Conservation (phyloP, 2,329 filamentous ascomycete species). For the Leptodontidium sp. region DNA sequence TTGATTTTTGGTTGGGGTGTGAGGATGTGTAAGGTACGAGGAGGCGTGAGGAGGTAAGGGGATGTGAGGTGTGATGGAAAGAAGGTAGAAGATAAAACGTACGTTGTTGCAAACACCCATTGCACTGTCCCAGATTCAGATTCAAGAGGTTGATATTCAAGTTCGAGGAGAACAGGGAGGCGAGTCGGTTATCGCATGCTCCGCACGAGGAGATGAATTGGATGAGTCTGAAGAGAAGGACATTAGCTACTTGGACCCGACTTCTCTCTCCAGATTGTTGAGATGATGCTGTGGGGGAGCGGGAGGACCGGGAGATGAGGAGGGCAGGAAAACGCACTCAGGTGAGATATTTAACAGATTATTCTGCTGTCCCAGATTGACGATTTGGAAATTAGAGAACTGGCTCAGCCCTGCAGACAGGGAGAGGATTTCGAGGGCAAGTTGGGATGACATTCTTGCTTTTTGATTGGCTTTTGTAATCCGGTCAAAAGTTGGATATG, state of each 20-base stretch:
- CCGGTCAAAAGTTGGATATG: too few species aligned
- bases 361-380: slow-evolving; percentile 16
- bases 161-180: slow-evolving; percentile 3
- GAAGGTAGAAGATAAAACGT: not conserved
- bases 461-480: not conserved
- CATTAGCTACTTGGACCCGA: not conserved
- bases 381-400: slow-evolving; percentile 7
- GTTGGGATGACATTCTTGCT: slow-evolving; percentile 4
- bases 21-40: too few species aligned
- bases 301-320: too few species aligned
- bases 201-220: slow-evolving; percentile 5
- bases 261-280: not conserved
- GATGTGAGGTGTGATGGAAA: not conserved
- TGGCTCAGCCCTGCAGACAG: slow-evolving; percentile 9
- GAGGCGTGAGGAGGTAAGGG: not conserved
- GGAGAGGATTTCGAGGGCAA: slow-evolving; percentile 20
- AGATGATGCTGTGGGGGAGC: not conserved
- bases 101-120: slow-evolving; percentile 2
- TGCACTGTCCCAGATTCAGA: slow-evolving; percentile 9
- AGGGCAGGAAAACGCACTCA: not conserved
- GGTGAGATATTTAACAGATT: not conserved
- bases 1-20: too few species aligned
- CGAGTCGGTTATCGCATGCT: slow-evolving; percentile 9
- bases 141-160: not conserved
- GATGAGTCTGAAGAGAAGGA: not conserved